Percentiles rank a stretch among this genome's conserved stretches.
Conservation (phyloP, 73 alveolate species). For the Paramecium biaurelia region DNA sequence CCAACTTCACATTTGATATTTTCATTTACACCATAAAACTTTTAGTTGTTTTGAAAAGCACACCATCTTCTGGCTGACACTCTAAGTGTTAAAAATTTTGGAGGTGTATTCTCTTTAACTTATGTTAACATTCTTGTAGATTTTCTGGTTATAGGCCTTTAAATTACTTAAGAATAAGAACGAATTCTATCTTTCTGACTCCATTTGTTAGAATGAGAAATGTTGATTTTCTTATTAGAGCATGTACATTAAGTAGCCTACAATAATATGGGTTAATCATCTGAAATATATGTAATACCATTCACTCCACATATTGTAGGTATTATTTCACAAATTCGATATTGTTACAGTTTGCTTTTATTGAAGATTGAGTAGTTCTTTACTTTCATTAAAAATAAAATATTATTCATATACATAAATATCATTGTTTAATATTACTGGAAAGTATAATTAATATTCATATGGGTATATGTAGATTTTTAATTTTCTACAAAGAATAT, state of each 20-base stretch:
- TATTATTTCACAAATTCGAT: constrained; percentile 30
- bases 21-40: not conserved
- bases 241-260: not conserved
- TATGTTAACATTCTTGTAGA: not conserved
- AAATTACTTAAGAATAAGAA: not conserved
- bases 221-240: not conserved
- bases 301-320: constrained; percentile 40
- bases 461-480: not conserved
- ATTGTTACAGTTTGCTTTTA: constrained; percentile 2
- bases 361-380: not conserved
- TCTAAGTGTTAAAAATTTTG: not conserved
- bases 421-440: not conserved
- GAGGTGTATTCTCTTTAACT: not conserved
- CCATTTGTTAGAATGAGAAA: not conserved
- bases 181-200: constrained; percentile 34
- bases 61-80: constrained; percentile 25
- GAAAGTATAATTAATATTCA: not conserved
- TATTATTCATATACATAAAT: not conserved
- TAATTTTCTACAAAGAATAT: too few relatives aligned
- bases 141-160: not conserved
- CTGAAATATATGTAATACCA: constrained; percentile 10
- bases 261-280: not conserved
- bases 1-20: constrained; percentile 19
- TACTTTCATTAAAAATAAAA: not conserved
- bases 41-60: not conserved